Percentiles rank a stretch among this genome's conserved stretches.
Evolutionary conservation across 2,329 filamentous ascomycete species (phyloP).

Genomic region (Fusarium phyllophilum): DNA sequence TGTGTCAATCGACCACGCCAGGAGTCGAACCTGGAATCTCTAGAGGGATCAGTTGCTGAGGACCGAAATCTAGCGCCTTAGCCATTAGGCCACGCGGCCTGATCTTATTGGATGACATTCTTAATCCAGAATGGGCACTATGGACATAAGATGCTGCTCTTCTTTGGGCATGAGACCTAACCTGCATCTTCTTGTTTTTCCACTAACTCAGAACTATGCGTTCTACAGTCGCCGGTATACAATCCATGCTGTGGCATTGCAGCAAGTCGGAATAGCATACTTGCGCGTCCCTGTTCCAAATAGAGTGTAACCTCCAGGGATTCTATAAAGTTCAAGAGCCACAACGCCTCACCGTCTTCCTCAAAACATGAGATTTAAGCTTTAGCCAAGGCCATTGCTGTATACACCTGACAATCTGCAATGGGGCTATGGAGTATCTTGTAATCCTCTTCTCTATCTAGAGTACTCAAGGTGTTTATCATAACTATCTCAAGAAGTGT

Average conservation of each 20-base stretch:
- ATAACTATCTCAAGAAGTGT: fast-evolving
- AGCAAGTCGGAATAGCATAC: background rate
- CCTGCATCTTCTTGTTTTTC: too few relatives aligned
- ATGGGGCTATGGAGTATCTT: background rate
- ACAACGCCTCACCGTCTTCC: background rate
- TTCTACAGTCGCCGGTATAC: too few relatives aligned
- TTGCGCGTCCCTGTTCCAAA: background rate
- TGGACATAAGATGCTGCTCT: fast-evolving
- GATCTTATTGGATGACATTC: background rate
- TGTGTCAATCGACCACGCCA: background rate
- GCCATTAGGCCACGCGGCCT: background rate
- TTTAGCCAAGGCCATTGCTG: background rate
- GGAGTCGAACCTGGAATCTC: background rate
- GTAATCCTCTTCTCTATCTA: background rate
- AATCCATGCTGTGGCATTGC: background rate
- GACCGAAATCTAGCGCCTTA: background rate
- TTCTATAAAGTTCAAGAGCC: background rate
- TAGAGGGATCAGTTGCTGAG: background rate
- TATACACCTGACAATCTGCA: fast-evolving
- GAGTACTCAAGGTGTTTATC: fast-evolving
- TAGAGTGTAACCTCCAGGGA: background rate
- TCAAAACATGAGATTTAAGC: background rate
- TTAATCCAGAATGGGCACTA: fast-evolving
- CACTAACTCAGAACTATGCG: background rate
- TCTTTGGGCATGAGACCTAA: background rate